A percentile compares a stretch with the other conserved stretches of the same genome.
Conservation (phyloP, 2,329 filamentous ascomycete species). For the Metarhizium humberi region DNA sequence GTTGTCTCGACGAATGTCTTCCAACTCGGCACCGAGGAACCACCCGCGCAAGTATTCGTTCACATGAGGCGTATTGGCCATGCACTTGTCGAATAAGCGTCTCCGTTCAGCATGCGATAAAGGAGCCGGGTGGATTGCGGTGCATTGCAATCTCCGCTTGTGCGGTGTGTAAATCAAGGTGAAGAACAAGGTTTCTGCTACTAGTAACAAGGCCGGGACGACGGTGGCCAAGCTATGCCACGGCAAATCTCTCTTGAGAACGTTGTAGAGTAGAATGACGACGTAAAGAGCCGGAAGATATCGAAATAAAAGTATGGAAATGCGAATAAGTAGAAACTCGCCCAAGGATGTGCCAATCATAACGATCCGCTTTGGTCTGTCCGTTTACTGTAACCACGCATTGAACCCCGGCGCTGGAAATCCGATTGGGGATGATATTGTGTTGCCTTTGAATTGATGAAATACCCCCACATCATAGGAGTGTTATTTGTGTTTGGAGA, state of each 20-base stretch:
- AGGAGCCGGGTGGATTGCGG: conserved; percentile 30
- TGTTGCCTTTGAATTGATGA: too few relatives aligned
- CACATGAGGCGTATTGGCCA: conserved; percentile 42
- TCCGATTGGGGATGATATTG: too few relatives aligned
- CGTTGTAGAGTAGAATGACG: conserved; percentile 17
- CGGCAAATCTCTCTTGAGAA: background rate
- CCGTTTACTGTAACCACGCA: too few relatives aligned
- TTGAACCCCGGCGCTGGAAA: background rate
- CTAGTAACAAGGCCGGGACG: conserved; percentile 20
- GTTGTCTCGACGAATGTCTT: conserved; percentile 58
- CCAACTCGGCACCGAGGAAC: conserved; percentile 51
- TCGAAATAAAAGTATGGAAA: conserved; percentile 32
- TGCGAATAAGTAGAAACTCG: conserved; percentile 36
- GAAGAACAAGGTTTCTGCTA: conserved; percentile 33
- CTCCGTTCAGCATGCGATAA: conserved; percentile 37
- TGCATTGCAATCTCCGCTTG: conserved; percentile 25
- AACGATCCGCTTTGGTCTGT: background rate
- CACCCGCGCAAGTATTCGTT: conserved; percentile 52
- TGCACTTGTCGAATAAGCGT: conserved; percentile 47
- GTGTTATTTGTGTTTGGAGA: too few relatives aligned
- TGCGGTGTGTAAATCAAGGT: conserved; percentile 33
- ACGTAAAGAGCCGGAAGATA: conserved; percentile 33
- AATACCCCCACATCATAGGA: too few relatives aligned
- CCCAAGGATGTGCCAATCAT: conserved; percentile 28
- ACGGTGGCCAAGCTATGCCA: conserved; percentile 5